These are phyloP conservation scores for Naganishia onofrii DNA, from an alignment of 768 basidiomycete genomes.

Conservation along the genomic window DNA sequence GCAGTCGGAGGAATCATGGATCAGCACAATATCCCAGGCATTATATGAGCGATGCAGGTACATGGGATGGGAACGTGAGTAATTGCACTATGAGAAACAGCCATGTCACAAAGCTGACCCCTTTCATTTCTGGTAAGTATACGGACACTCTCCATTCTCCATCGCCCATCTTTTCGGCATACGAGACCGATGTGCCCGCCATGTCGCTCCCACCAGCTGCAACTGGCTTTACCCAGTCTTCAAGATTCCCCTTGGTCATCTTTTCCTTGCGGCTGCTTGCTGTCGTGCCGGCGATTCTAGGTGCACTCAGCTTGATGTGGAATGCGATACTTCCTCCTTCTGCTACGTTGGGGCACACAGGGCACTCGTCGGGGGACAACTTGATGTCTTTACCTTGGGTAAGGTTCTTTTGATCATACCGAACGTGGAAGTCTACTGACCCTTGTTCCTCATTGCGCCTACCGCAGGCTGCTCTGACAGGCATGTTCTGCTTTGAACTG, in stretches of 20 bases:
- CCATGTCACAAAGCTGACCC: background rate
- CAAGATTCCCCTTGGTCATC: conserved; percentile 30
- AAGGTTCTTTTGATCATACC: conserved; percentile 20
- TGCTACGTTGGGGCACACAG: conserved; percentile 35
- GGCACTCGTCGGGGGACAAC: conserved; percentile 38
- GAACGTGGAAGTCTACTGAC: background rate
- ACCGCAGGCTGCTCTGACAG: conserved; percentile 73
- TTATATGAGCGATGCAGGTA: conserved; percentile 1
- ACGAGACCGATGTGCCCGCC: conserved; percentile 14
- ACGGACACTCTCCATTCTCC: conserved; percentile 16
- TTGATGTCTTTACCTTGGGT: conserved; percentile 48
- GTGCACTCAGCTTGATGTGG: conserved; percentile 22
- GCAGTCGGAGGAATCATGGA: background rate
- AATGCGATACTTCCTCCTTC: conserved; percentile 28
- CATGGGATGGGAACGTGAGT: conserved; percentile 13
- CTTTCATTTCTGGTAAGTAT: background rate
- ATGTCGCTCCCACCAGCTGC: conserved; percentile 17
- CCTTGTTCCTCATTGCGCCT: background rate
- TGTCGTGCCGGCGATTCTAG: conserved; percentile 39
- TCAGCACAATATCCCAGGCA: background rate
- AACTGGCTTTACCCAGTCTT: conserved; percentile 23
- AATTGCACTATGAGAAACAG: no score
- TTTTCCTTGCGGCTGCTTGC: conserved; percentile 45
- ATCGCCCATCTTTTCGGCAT: conserved; percentile 14
- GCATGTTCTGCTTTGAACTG: conserved; percentile 79